Percentiles rank a stretch among this genome's conserved stretches.
phyloP scores from a whole-genome alignment of 768 basidiomycete species.

The Calocera viscosa region DNA sequence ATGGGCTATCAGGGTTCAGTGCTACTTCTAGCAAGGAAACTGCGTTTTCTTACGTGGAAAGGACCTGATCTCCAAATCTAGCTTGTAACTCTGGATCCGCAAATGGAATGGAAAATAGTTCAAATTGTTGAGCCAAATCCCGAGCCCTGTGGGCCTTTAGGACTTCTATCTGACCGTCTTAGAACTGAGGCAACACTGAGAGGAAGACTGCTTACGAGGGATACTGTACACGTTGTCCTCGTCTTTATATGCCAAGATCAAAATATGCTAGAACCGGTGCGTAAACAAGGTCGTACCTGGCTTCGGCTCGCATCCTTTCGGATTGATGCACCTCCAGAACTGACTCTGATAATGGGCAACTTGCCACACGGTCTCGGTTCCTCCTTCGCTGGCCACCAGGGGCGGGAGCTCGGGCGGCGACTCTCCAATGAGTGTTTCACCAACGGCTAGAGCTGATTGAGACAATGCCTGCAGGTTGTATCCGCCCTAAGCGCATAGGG shows the following conservation, averaged over 20 bases:
- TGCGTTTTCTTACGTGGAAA: too few species aligned
- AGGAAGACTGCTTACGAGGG: conserved; percentile 11
- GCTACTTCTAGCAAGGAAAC: too few species aligned
- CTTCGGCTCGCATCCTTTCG: conserved; percentile 67
- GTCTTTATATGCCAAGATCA: background rate
- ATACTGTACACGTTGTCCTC: conserved; percentile 16
- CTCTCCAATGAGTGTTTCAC: conserved; percentile 78
- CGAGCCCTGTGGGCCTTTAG: conserved; percentile 65
- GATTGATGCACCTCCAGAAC: conserved; percentile 81
- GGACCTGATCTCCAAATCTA: conserved; percentile 70
- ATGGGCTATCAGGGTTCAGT: conserved; percentile 11
- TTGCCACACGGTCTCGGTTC: conserved; percentile 79
- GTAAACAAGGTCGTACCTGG: conserved; percentile 41
- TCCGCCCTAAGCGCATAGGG: conserved; percentile 52
- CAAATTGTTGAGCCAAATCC: conserved; percentile 59
- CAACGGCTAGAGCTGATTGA: conserved; percentile 74
- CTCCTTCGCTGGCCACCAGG: conserved; percentile 62
- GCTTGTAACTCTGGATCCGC: conserved; percentile 51
- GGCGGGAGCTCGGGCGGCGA: conserved; percentile 63
- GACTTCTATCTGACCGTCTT: background rate
- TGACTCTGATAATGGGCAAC: conserved; percentile 79
- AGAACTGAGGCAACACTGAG: background rate
- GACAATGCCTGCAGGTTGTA: conserved; percentile 88
- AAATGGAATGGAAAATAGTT: conserved; percentile 73
- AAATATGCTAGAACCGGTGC: background rate